Evolutionary conservation across 371 early-diverging fungal species (phyloP).

Genomic region (Catenaria anguillulae): DNA sequence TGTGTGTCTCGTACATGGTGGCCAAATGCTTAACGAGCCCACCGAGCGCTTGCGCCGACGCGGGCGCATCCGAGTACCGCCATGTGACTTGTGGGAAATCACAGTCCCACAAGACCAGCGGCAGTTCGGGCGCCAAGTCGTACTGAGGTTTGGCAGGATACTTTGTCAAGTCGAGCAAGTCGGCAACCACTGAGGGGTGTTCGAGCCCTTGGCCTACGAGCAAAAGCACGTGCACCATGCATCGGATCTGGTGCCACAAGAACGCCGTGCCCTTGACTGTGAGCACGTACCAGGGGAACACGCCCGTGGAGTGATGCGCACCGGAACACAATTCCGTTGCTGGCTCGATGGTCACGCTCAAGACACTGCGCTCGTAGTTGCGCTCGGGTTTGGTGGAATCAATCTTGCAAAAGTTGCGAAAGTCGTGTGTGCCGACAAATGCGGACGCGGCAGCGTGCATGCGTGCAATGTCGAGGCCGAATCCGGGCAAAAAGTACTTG

Average conservation of each 20-base stretch:
- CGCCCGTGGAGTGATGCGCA: constrained; percentile 1
- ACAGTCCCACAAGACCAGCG: constrained; percentile 76
- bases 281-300: constrained; percentile 38
- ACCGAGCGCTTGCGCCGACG: too few species aligned
- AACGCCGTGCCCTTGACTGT: constrained; percentile 71
- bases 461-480: constrained; percentile 42
- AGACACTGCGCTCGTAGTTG: constrained; percentile 54
- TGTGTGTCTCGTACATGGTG: background rate
- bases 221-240: constrained; percentile 82
- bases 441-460: constrained; percentile 61
- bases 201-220: constrained; percentile 63
- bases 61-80: constrained; percentile 19
- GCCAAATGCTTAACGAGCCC: background rate
- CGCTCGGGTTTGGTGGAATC: constrained; percentile 66
- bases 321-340: too few species aligned
- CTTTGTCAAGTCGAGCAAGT: constrained; percentile 35
- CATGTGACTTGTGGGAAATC: constrained; percentile 40
- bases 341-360: constrained; percentile 46
- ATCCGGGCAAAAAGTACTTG: constrained; percentile 73
- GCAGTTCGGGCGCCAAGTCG: constrained; percentile 73
- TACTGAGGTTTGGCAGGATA: constrained; percentile 53
- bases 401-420: constrained; percentile 85
- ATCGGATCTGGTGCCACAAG: constrained; percentile 94
- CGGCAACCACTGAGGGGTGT: constrained; percentile 34
- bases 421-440: constrained; percentile 75